phyloP scores from a whole-genome alignment of 345 rosid species.

The Mangifera indica region DNA sequence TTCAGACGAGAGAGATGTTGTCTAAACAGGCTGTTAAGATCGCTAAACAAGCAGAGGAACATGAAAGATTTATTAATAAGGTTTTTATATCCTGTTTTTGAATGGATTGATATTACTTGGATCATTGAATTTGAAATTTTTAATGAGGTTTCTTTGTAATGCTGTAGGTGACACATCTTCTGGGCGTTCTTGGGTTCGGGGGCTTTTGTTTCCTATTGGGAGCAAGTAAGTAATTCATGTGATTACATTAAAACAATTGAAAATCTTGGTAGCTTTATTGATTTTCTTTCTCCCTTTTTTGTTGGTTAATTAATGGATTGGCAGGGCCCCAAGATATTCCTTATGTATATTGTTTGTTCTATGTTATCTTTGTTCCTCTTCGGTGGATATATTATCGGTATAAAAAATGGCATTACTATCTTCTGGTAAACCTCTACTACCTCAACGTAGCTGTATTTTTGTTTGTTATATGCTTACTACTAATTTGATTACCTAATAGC shows the following conservation, averaged over 20 bases:
- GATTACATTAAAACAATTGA: slow-evolving; percentile 17
- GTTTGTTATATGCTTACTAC: not conserved
- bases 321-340: slow-evolving; percentile 91
- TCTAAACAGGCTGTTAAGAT: slow-evolving; percentile 92
- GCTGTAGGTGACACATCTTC: slow-evolving; percentile 73
- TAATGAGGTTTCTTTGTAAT: slow-evolving; percentile 20
- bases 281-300: slow-evolving; percentile 2
- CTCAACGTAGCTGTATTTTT: slow-evolving; percentile 4
- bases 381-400: slow-evolving; percentile 95
- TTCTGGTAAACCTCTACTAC: slow-evolving; percentile 63
- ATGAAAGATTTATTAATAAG: slow-evolving; percentile 82
- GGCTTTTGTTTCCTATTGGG: slow-evolving; percentile 90
- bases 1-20: slow-evolving; percentile 70
- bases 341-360: slow-evolving; percentile 79
- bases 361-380: slow-evolving; percentile 80
- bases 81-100: slow-evolving; percentile 20
- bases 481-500: not conserved
- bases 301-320: slow-evolving; percentile 8
- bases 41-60: slow-evolving; percentile 93
- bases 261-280: slow-evolving; percentile 4
- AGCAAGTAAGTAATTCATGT: slow-evolving; percentile 60
- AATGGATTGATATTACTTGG: not conserved
- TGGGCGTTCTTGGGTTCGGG: slow-evolving; percentile 93
- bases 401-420: slow-evolving; percentile 98
- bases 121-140: slow-evolving; percentile 1